Conservation (phyloP, 2,329 filamentous ascomycete species). For the Sarocladiaceae sp. region DNA sequence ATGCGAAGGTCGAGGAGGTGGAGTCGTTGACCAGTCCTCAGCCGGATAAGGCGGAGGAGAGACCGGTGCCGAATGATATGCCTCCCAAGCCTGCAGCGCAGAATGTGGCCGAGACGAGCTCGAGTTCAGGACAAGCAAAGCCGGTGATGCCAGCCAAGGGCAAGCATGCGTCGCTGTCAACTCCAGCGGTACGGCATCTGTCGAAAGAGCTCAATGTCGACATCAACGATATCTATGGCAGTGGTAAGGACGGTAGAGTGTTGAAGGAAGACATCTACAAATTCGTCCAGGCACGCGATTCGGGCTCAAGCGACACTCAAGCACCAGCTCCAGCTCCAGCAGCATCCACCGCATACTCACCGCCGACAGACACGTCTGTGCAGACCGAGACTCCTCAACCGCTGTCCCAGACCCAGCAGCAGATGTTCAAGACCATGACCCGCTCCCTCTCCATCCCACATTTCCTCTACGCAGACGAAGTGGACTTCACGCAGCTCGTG, state of each 20-base stretch:
- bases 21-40: conserved; percentile 29
- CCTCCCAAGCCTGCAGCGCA: background rate
- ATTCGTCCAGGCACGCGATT: conserved; percentile 52
- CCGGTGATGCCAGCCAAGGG: conserved; percentile 34
- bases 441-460: conserved; percentile 85
- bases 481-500: conserved; percentile 73
- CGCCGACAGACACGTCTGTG: conserved; percentile 24
- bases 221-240: conserved; percentile 73
- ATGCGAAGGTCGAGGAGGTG: conserved; percentile 43
- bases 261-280: conserved; percentile 85
- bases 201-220: conserved; percentile 73
- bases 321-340: conserved; percentile 16
- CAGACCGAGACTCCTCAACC: conserved; percentile 64
- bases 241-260: conserved; percentile 85
- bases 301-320: conserved; percentile 19
- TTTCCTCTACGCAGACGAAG: conserved; percentile 88
- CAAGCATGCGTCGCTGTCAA: conserved; percentile 71
- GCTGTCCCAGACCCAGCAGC: conserved; percentile 72
- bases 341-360: conserved; percentile 20
- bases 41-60: conserved; percentile 21
- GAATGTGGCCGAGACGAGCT: conserved; percentile 8
- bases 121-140: conserved; percentile 11
- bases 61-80: conserved; percentile 16
- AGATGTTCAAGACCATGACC: conserved; percentile 99
- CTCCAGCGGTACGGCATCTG: conserved; percentile 85